Evolutionary conservation across 1,139 yeast genomes (phyloP).

Genomic region (Suhomyces ambrosiae): DNA sequence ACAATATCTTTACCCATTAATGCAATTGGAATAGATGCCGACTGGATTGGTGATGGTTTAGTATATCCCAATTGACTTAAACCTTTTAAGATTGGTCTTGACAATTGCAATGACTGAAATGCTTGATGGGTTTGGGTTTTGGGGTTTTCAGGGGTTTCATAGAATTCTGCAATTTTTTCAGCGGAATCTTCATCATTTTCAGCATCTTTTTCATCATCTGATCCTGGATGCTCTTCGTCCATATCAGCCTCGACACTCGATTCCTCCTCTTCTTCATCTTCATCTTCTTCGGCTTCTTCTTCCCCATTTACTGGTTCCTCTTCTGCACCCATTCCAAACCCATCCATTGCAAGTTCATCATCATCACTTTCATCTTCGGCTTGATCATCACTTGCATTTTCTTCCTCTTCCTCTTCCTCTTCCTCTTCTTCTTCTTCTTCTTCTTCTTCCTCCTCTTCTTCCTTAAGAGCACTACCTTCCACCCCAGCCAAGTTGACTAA

Average conservation of each 20-base stretch:
- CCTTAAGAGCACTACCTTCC: constrained; percentile 36
- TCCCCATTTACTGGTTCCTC: constrained; percentile 24
- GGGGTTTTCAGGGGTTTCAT: constrained; percentile 54
- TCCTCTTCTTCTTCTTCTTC: constrained; percentile 36
- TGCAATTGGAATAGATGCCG: constrained; percentile 92
- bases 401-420: constrained; percentile 25
- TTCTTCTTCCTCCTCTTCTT: constrained; percentile 25
- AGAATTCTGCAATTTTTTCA: constrained; percentile 72
- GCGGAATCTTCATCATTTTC: constrained; percentile 55
- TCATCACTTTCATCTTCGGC: constrained; percentile 31
- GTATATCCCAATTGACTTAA: constrained; percentile 77
- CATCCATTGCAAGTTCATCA: constrained; percentile 27
- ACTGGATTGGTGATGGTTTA: constrained; percentile 90
- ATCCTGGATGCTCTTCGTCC: constrained; percentile 27
- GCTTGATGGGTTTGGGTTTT: constrained; percentile 54
- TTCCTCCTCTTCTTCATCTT: constrained; percentile 20
- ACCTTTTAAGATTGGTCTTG: constrained; percentile 89
- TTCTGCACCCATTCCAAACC: constrained; percentile 24
- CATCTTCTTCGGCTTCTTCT: constrained; percentile 30
- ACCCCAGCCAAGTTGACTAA: constrained; percentile 55
- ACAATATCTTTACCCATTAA: constrained; percentile 90
- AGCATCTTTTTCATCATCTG: constrained; percentile 23
- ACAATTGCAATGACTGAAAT: constrained; percentile 76
- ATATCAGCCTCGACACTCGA: constrained; percentile 26
- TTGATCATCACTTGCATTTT: constrained; percentile 24